These are phyloP conservation scores for Ogataea salicorniae DNA, from an alignment of 805 yeast genomes.

Conservation along the genomic window DNA sequence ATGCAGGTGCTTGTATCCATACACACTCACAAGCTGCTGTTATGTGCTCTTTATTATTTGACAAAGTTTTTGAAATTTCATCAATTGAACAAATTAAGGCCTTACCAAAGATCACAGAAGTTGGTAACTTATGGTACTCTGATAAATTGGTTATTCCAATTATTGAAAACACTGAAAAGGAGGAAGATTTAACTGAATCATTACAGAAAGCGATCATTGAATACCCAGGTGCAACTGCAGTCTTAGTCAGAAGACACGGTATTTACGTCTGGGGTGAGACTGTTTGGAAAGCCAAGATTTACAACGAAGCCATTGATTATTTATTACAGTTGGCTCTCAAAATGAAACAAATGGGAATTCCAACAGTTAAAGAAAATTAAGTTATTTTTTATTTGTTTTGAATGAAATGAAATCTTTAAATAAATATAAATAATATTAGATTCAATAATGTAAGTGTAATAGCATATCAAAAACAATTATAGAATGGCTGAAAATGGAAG, in stretches of 20 bases:
- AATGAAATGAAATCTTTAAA: not conserved
- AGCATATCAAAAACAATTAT: no score
- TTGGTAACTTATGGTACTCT: constrained; percentile 65
- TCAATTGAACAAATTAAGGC: constrained; percentile 93
- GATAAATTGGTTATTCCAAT: constrained; percentile 84
- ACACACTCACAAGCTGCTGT: constrained; percentile 92
- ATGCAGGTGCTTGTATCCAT: constrained; percentile 90
- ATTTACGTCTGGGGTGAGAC: constrained; percentile 95
- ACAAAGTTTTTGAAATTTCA: constrained; percentile 66
- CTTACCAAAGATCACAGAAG: constrained; percentile 60
- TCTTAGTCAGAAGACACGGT: constrained; percentile 89
- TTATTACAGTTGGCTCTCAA: constrained; percentile 78
- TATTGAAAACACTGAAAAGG: constrained; percentile 85
- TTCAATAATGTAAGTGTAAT: constrained; percentile 7
- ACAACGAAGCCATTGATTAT: constrained; percentile 91
- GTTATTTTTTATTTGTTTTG: not conserved
- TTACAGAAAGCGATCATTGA: constrained; percentile 57
- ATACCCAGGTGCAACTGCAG: constrained; percentile 79
- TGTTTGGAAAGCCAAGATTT: constrained; percentile 88
- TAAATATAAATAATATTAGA: not conserved
- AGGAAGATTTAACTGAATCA: constrained; percentile 71
- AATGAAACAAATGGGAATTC: constrained; percentile 68
- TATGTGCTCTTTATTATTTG: constrained; percentile 65
- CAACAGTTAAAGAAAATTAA: constrained; percentile 32
- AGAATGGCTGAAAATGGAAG: no score